Conservation (phyloP, 495 filamentous ascomycete species). For the Aspergillus homomorphus region DNA sequence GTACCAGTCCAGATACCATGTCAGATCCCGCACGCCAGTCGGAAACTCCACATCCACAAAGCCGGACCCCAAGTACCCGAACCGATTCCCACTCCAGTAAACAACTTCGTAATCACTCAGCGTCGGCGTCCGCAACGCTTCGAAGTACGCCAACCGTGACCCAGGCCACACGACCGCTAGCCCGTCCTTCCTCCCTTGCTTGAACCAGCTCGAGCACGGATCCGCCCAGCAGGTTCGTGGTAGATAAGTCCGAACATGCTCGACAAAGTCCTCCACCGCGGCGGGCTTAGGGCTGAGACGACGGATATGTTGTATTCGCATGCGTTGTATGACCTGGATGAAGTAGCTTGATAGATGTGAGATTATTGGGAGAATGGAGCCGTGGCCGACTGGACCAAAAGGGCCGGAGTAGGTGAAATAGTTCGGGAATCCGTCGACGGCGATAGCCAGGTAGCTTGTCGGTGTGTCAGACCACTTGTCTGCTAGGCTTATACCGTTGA, state of each 20-base stretch:
- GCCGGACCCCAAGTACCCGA: conserved; percentile 20
- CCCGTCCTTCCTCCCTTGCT: conserved; percentile 19
- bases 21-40: neutral
- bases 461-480: conserved; percentile 50
- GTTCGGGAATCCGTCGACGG: conserved; percentile 60
- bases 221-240: conserved; percentile 37
- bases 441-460: conserved; percentile 56
- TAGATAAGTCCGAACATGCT: conserved; percentile 23
- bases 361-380: conserved; percentile 6
- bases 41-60: conserved; percentile 3
- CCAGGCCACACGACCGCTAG: conserved; percentile 28
- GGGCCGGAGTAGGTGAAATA: conserved; percentile 63
- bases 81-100: conserved; percentile 40
- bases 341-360: conserved; percentile 7
- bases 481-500: conserved; percentile 42
- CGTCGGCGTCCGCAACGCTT: conserved; percentile 40
- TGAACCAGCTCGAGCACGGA: conserved; percentile 45
- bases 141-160: conserved; percentile 44
- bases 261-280: conserved; percentile 45
- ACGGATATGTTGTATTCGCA: conserved; percentile 12
- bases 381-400: conserved; percentile 29
- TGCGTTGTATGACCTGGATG: conserved; percentile 6
- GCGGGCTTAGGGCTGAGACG: conserved; percentile 2
- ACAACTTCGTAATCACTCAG: conserved; percentile 45
- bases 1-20: conserved; percentile 4